Percentiles rank a stretch among this genome's conserved stretches.
Conservation (phyloP, 176 grass and related monocot genomes). For the sorghum (Sorghum bicolor) region Sorghum_bicolor_NCBIv3 NC_012875.2:58209001-58209500, state of each 20-base stretch:
- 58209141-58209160: neutral
- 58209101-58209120: neutral
- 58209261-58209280: neutral
- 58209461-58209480: neutral
- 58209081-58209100: neutral
- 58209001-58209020: constrained; percentile 36
- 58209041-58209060: neutral
- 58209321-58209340: neutral
- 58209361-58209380: neutral
- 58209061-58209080: neutral
- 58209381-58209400: neutral
- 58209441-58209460: neutral
- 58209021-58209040: constrained; percentile 15
- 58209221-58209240: neutral
- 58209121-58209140: neutral
- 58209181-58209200: neutral
- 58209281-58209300: neutral
- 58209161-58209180: neutral
- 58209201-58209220: neutral
- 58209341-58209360: neutral
- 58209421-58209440: neutral
- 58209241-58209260: constrained; percentile 19
- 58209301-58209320: neutral
- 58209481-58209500: neutral
- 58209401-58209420: neutral